Evolutionary conservation across 164 flowering plant species (phyloP).

Genomic region (Sextonia rubra): DNA sequence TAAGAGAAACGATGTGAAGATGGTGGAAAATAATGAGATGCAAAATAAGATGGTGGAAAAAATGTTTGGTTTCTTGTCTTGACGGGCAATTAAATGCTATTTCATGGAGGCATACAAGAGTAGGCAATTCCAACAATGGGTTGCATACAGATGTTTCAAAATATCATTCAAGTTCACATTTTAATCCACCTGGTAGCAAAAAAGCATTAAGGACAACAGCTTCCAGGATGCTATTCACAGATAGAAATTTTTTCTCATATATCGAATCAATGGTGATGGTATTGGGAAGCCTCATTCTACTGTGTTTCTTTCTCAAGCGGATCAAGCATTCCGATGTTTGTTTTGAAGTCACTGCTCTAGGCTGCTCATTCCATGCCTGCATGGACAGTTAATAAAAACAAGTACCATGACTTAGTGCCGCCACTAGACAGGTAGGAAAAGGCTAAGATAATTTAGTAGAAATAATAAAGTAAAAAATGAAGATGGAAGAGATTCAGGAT

Average conservation of each 20-base stretch:
- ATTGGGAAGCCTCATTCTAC: conserved; percentile 60
- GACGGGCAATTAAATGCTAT: neutral
- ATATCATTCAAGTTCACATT: neutral
- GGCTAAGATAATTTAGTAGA: neutral
- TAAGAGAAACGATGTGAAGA: neutral
- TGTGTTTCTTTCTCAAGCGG: conserved; percentile 48
- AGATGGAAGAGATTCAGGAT: neutral
- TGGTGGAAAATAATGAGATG: neutral
- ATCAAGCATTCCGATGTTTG: conserved; percentile 47
- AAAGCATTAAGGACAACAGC: conserved; percentile 62
- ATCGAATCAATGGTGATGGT: conserved; percentile 77
- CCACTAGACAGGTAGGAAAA: neutral
- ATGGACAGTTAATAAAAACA: neutral
- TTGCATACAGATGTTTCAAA: neutral
- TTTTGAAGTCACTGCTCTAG: conserved; percentile 42
- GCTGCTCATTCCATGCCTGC: conserved; percentile 85
- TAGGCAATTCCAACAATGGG: neutral
- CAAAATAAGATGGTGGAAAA: neutral
- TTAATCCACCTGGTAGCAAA: conserved; percentile 68
- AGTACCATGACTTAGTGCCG: neutral
- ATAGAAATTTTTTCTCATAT: conserved; percentile 74
- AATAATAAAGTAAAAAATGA: neutral
- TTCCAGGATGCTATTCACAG: conserved; percentile 68
- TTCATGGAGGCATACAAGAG: neutral
- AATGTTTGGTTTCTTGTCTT: neutral